Conservation (phyloP, 768 basidiomycete genomes). For the Termitomyces sp. region DNA sequence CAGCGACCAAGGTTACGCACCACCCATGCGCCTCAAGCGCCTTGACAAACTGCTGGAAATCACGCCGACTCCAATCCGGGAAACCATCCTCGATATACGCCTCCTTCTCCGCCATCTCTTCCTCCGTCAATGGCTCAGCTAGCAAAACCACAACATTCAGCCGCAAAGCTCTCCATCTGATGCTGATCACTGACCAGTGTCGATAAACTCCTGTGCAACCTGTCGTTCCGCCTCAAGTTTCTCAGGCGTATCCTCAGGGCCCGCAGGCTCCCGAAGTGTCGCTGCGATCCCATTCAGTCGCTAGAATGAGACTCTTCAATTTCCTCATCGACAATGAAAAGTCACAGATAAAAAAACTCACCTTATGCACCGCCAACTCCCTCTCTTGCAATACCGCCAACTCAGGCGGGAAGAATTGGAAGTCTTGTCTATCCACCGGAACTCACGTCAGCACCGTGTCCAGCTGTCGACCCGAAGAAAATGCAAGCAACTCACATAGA, state of each 20-base stretch:
- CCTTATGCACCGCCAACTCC: slow-evolving; percentile 81
- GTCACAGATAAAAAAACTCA: slow-evolving; percentile 21
- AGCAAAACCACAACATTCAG: slow-evolving; percentile 2
- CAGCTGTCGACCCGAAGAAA: neutral
- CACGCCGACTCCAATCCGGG: slow-evolving; percentile 86
- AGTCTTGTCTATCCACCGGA: slow-evolving; percentile 67
- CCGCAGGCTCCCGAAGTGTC: slow-evolving; percentile 60
- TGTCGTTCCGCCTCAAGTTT: slow-evolving; percentile 77
- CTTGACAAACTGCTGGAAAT: slow-evolving; percentile 89
- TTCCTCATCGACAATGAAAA: neutral
- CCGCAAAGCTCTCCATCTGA: neutral
- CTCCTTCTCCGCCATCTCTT: slow-evolving; percentile 81
- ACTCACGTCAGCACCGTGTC: neutral
- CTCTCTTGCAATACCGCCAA: slow-evolving; percentile 82
- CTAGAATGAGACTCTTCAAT: slow-evolving; percentile 27
- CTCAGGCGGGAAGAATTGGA: slow-evolving; percentile 91
- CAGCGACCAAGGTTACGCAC: slow-evolving; percentile 34
- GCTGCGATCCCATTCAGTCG: slow-evolving; percentile 65
- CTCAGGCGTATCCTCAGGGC: slow-evolving; percentile 77
- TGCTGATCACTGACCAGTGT: slow-evolving; percentile 53
- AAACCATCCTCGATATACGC: slow-evolving; percentile 76
- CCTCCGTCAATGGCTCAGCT: slow-evolving; percentile 91
- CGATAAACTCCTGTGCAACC: slow-evolving; percentile 83
- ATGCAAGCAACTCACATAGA: slow-evolving; percentile 52
- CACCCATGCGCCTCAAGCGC: slow-evolving; percentile 70